A percentile compares a stretch with the other conserved stretches of the same genome.
phyloP scores from a whole-genome alignment of 2,329 filamentous ascomycete species.

The Dothideomycetes sp. region DNA sequence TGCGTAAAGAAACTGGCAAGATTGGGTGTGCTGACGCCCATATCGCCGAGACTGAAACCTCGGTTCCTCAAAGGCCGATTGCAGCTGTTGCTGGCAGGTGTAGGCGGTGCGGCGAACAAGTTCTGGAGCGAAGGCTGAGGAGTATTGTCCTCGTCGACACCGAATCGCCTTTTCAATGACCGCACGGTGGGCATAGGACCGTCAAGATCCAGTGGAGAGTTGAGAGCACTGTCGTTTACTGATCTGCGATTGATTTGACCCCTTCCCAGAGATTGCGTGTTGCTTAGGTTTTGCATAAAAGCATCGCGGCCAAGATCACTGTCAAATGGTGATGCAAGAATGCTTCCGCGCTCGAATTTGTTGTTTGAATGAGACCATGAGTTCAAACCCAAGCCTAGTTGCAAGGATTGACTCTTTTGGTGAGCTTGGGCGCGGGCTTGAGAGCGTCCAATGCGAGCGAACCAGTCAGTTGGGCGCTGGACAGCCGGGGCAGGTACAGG shows the following conservation, averaged over 20 bases:
- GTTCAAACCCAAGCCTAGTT: constrained; percentile 32
- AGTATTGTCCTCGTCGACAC: constrained; percentile 32
- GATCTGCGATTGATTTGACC: constrained; percentile 15
- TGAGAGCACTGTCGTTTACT: constrained; percentile 22
- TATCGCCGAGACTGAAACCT: constrained; percentile 50
- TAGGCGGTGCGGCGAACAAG: constrained; percentile 33
- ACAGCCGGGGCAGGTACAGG: constrained; percentile 14
- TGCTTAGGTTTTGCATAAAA: constrained; percentile 21
- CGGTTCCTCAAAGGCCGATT: constrained; percentile 48
- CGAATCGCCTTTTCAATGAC: constrained; percentile 47
- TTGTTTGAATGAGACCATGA: constrained; percentile 9
- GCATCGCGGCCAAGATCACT: constrained; percentile 13
- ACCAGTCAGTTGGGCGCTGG: constrained; percentile 27
- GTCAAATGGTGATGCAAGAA: constrained; percentile 35
- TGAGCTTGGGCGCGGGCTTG: constrained; percentile 37
- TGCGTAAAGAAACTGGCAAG: constrained; percentile 46
- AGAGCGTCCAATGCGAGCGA: constrained; percentile 29
- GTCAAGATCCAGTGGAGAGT: constrained; percentile 46
- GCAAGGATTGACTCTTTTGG: constrained; percentile 40
- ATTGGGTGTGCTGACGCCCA: constrained; percentile 37
- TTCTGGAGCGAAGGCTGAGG: constrained; percentile 33
- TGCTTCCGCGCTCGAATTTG: constrained; percentile 8
- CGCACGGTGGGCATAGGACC: constrained; percentile 39
- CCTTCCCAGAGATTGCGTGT: constrained; percentile 21
- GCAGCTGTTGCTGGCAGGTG: constrained; percentile 38